These are phyloP conservation scores for Apiotrichum akiyoshidainum DNA, from an alignment of 1,284 basidiomycete genomes.

Conservation along the genomic window DNA sequence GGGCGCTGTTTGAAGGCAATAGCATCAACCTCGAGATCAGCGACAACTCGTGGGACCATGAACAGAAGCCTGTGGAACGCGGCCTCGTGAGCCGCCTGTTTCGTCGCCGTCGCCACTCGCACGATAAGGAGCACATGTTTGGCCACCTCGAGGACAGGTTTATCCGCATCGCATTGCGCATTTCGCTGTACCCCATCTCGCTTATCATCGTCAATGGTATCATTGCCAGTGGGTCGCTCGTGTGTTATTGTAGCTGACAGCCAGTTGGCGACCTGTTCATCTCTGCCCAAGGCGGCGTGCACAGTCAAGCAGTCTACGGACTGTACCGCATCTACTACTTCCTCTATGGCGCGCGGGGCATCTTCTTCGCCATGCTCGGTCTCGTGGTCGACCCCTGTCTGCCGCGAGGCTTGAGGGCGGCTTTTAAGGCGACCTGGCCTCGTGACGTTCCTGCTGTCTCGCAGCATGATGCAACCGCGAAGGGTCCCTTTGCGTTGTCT, in stretches of 20 bases:
- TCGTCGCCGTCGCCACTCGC: constrained; percentile 4
- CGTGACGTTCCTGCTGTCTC: not conserved
- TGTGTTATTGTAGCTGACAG: not conserved
- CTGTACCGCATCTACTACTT: constrained; percentile 25
- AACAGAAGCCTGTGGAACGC: constrained; percentile 8
- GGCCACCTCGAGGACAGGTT: constrained; percentile 22
- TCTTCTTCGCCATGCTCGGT: constrained; percentile 16
- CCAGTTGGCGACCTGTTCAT: constrained; percentile 24
- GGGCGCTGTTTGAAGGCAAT: constrained; percentile 26
- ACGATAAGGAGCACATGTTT: constrained; percentile 12
- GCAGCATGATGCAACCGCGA: not conserved
- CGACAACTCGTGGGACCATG: constrained; percentile 21
- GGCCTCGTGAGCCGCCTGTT: not conserved
- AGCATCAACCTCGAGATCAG: constrained; percentile 22
- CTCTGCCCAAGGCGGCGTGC: constrained; percentile 12
- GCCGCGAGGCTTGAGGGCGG: constrained; percentile 9
- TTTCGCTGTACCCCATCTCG: constrained; percentile 28
- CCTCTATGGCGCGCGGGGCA: constrained; percentile 20
- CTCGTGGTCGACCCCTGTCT: constrained; percentile 22
- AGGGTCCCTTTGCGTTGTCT: not conserved
- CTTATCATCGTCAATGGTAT: constrained; percentile 29
- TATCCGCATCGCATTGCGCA: constrained; percentile 26
- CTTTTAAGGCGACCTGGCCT: constrained; percentile 6
- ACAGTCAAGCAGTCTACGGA: constrained; percentile 10
- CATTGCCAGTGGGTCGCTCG: constrained; percentile 18